Evolutionary conservation across 2,329 filamentous ascomycete genomes (phyloP).

Genomic region (Ophiostoma angusticollis): DNA sequence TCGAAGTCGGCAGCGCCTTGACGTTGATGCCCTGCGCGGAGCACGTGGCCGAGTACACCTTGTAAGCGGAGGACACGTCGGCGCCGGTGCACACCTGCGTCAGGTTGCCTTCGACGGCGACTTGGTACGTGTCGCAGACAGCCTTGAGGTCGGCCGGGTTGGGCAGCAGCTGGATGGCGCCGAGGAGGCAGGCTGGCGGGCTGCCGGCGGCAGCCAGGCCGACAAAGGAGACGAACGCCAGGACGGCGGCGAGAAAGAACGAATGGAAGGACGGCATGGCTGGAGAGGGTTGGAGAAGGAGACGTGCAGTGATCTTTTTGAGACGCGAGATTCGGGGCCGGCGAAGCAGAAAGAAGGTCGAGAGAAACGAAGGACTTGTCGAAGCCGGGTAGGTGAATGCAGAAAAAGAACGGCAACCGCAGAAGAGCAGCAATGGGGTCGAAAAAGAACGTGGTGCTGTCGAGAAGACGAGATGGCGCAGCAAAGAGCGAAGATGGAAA

Average conservation of each 20-base stretch:
- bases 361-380: background rate
- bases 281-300: background rate
- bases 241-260: background rate
- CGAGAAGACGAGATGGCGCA: too few relatives aligned
- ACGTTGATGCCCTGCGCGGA: conserved; percentile 4
- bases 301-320: too few relatives aligned
- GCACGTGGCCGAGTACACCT: conserved; percentile 8
- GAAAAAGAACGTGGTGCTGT: too few relatives aligned
- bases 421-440: too few relatives aligned
- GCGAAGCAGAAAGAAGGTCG: background rate
- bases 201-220: background rate
- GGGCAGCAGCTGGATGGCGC: conserved; percentile 7
- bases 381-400: too few relatives aligned
- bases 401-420: too few relatives aligned
- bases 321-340: too few relatives aligned
- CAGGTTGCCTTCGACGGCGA: conserved; percentile 6
- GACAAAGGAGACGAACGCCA: background rate
- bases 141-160: conserved; percentile 7
- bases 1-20: conserved; percentile 3
- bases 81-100: conserved; percentile 3
- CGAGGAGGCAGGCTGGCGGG: conserved; percentile 9
- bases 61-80: conserved; percentile 6
- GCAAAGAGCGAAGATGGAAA: background rate
- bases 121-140: conserved; percentile 5
- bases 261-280: conserved; percentile 1